Evolutionary conservation across 164 flowering plant genomes (phyloP).

Genomic region (Tinospora cordifolia): DNA sequence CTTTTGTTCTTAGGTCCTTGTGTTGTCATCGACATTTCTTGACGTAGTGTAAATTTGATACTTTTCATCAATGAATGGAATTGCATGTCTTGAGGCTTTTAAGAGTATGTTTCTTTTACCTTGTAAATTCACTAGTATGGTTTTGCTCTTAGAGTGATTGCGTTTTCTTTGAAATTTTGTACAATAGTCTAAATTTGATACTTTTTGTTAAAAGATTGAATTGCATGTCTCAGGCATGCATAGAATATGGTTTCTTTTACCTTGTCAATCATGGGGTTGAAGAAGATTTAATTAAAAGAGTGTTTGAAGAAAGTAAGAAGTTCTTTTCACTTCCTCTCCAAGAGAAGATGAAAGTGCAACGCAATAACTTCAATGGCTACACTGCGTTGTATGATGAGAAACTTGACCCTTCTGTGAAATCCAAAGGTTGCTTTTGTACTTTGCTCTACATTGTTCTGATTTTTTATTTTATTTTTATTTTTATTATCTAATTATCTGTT

Average conservation of each 20-base stretch:
- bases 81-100: no score
- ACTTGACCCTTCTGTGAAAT: slow-evolving; percentile 41
- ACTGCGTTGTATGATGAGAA: slow-evolving; percentile 60
- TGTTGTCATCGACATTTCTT: no score
- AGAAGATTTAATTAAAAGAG: slow-evolving; percentile 38
- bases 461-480: background rate
- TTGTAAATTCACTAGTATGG: background rate
- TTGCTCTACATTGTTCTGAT: background rate
- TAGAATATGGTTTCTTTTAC: slow-evolving; percentile 77
- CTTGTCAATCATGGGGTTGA: slow-evolving; percentile 77
- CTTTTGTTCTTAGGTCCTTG: no score
- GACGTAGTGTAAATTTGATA: no score
- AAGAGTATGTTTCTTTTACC: no score
- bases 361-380: slow-evolving; percentile 58
- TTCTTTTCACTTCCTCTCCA: slow-evolving; percentile 63
- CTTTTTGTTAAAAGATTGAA: background rate
- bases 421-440: slow-evolving; percentile 36
- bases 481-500: background rate
- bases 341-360: slow-evolving; percentile 55
- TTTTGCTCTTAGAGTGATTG: background rate
- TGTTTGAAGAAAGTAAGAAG: slow-evolving; percentile 51
- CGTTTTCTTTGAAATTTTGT: background rate
- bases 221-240: slow-evolving; percentile 51
- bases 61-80: no score
- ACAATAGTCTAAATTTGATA: background rate